These are phyloP conservation scores for Tympanopsis confertula DNA, from an alignment of 2,329 filamentous ascomycete genomes.

Conservation along the genomic window DNA sequence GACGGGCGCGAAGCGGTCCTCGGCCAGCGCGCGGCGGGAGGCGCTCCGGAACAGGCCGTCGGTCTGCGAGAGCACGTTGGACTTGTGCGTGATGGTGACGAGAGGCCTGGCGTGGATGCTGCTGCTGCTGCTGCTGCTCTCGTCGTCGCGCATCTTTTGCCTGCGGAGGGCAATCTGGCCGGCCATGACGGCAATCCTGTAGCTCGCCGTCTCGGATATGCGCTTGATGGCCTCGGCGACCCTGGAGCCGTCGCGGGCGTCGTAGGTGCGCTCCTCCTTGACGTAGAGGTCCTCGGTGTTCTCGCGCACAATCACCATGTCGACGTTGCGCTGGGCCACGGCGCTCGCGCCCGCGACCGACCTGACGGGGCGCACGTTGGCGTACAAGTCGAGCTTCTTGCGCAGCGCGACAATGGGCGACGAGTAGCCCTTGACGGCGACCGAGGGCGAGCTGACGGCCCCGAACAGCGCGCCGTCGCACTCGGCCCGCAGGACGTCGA, in stretches of 20 bases:
- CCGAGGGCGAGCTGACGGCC: slow-evolving; percentile 84
- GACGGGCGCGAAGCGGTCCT: slow-evolving; percentile 50
- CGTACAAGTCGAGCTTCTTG: slow-evolving; percentile 89
- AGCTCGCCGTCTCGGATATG: slow-evolving; percentile 75
- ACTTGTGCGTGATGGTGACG: slow-evolving; percentile 97
- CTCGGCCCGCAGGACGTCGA: slow-evolving; percentile 76
- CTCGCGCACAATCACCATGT: slow-evolving; percentile 96
- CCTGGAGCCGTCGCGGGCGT: slow-evolving; percentile 56
- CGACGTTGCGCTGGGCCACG: slow-evolving; percentile 56
- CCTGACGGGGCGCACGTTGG: slow-evolving; percentile 95
- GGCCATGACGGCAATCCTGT: slow-evolving; percentile 82
- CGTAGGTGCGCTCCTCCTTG: slow-evolving; percentile 83
- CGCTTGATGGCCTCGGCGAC: slow-evolving; percentile 97
- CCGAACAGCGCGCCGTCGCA: slow-evolving; percentile 96
- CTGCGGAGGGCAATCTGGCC: slow-evolving; percentile 85
- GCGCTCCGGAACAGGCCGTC: slow-evolving; percentile 88
- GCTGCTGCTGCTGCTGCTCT: slow-evolving; percentile 31
- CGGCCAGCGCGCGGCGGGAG: slow-evolving; percentile 60
- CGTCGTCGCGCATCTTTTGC: slow-evolving; percentile 62
- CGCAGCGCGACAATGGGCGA: slow-evolving; percentile 92
- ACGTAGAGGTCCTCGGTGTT: slow-evolving; percentile 99
- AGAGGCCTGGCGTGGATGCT: slow-evolving; percentile 57
- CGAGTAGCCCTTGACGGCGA: slow-evolving; percentile 86
- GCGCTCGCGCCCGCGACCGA: slow-evolving; percentile 43
- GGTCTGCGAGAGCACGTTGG: slow-evolving; percentile 90